A percentile compares a stretch with the other conserved stretches of the same genome.
Conservation (phyloP, 305 asterid genomes). For the Coffea humblotiana region DNA sequence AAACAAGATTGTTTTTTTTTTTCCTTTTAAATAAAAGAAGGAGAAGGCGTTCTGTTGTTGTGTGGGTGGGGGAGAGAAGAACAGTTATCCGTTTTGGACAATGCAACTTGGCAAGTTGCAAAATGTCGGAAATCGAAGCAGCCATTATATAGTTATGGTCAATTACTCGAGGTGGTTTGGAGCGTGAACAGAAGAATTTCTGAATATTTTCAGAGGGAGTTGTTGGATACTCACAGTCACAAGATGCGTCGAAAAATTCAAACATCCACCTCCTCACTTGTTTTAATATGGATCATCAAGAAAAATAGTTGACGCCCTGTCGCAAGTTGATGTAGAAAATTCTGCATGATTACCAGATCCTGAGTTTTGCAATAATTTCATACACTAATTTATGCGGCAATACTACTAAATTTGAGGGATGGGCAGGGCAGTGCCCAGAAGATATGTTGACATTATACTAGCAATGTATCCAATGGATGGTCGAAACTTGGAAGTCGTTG, state of each 20-base stretch:
- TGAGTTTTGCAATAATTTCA: neutral
- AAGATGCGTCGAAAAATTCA: neutral
- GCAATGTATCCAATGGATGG: neutral
- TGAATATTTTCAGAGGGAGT: too few species aligned
- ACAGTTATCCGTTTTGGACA: neutral
- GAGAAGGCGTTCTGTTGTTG: too few species aligned
- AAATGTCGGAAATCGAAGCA: neutral
- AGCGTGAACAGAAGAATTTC: too few species aligned
- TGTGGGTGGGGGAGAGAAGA: too few species aligned
- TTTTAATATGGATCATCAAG: neutral
- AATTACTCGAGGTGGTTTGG: too few species aligned
- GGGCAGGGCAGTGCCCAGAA: too few species aligned
- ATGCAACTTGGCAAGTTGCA: slow-evolving; percentile 13
- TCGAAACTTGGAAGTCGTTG: neutral
- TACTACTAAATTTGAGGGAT: too few species aligned
- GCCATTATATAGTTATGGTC: neutral
- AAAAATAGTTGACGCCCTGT: too few species aligned
- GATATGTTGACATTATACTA: too few species aligned
- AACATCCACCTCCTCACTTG: neutral
- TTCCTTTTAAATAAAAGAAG: too few species aligned
- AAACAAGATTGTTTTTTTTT: neutral
- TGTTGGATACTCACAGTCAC: neutral
- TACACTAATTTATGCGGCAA: too few species aligned
- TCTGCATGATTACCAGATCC: neutral
- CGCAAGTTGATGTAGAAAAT: neutral